Evolutionary conservation across 2,329 filamentous ascomycete species (phyloP).

Genomic region (Hymenoscyphus salicellus): DNA sequence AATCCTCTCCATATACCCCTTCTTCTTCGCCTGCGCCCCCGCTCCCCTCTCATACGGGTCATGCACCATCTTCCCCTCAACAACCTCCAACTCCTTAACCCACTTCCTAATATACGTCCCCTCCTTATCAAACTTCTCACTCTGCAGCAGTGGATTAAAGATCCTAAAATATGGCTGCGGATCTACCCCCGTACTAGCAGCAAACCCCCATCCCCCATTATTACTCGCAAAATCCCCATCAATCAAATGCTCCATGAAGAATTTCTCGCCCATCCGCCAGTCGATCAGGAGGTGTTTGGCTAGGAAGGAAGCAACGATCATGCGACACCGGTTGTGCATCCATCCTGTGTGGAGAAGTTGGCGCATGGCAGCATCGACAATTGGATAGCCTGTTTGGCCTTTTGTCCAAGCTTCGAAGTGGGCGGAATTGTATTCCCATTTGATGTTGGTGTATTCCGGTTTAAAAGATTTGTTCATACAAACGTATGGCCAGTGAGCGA

Average conservation of each 20-base stretch:
- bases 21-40: conserved; percentile 54
- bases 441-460: conserved; percentile 76
- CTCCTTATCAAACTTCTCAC: conserved; percentile 77
- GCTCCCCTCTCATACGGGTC: conserved; percentile 73
- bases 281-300: conserved; percentile 78
- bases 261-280: conserved; percentile 77
- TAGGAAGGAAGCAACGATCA: conserved; percentile 79
- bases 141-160: conserved; percentile 82
- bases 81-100: conserved; percentile 68
- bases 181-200: conserved; percentile 72
- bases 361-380: conserved; percentile 84
- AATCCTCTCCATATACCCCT: conserved; percentile 70
- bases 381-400: conserved; percentile 74
- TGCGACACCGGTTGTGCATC: conserved; percentile 83
- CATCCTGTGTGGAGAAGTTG: conserved; percentile 66
- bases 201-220: conserved; percentile 37
- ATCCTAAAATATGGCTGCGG: conserved; percentile 88
- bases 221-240: conserved; percentile 38
- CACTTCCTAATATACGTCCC: conserved; percentile 80
- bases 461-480: conserved; percentile 81
- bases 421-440: conserved; percentile 72
- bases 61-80: conserved; percentile 70
- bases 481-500: conserved; percentile 81
- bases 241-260: conserved; percentile 70
- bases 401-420: conserved; percentile 72